Percentiles rank a stretch among this genome's conserved stretches.
phyloP scores from a whole-genome alignment of 345 rosid genomes.

The Hirschfeldia incana region DNA sequence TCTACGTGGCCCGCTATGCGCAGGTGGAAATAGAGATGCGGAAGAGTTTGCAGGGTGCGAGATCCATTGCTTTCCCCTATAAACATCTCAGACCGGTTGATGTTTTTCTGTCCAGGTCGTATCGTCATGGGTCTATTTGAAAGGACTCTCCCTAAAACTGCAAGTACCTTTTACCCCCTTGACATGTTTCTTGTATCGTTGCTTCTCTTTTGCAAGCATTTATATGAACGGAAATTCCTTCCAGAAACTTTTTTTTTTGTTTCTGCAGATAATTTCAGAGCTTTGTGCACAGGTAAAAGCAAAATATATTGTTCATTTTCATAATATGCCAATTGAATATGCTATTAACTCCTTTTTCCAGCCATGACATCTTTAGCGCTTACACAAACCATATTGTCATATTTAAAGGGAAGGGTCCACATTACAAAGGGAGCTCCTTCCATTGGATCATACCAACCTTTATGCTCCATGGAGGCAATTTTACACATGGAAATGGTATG shows the following conservation, averaged over 20 bases:
- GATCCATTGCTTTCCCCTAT: conserved; percentile 1
- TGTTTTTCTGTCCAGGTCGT: conserved; percentile 56
- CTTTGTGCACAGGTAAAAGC: conserved; percentile 71
- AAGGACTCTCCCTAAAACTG: conserved; percentile 88
- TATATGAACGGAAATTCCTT: neutral
- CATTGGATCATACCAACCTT: conserved; percentile 96
- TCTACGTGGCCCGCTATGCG: conserved; percentile 16
- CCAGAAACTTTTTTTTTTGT: neutral
- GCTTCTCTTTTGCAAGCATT: neutral
- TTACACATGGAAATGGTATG: conserved; percentile 88
- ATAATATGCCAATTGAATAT: neutral
- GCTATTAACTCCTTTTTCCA: too few relatives aligned
- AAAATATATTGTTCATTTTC: neutral
- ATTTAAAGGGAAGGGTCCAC: conserved; percentile 74
- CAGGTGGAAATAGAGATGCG: neutral
- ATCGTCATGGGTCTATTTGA: conserved; percentile 87
- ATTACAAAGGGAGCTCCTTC: conserved; percentile 75
- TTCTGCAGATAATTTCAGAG: conserved; percentile 90
- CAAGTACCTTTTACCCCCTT: conserved; percentile 47
- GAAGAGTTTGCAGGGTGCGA: too few relatives aligned
- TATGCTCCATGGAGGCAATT: conserved; percentile 93
- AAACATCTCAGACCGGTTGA: neutral
- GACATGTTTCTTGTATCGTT: neutral
- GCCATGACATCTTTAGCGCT: neutral
- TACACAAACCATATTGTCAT: neutral